phyloP scores from a whole-genome alignment of 305 asterid genomes.

The Fraxinus angustifolia region DNA sequence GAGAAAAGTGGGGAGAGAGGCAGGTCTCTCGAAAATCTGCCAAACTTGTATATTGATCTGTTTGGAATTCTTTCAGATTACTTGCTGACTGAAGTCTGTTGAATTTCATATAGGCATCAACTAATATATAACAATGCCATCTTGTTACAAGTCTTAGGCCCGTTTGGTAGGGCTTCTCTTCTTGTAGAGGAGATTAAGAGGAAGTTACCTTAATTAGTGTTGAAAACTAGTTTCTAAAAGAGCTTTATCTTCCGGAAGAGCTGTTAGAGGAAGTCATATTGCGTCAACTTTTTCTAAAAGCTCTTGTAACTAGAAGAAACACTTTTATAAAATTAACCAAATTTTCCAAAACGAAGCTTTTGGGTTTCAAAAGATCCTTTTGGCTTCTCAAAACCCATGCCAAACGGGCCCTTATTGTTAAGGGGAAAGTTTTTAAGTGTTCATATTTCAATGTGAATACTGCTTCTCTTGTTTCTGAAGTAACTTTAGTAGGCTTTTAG shows the following conservation, averaged over 20 bases:
- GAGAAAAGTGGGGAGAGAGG: neutral
- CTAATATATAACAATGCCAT: neutral
- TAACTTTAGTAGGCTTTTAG: neutral
- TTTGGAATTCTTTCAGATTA: neutral
- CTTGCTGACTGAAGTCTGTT: neutral
- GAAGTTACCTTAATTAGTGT: neutral
- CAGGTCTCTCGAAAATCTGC: neutral
- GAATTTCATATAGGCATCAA: neutral
- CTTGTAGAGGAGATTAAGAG: neutral
- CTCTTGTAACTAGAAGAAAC: neutral
- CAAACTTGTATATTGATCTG: neutral
- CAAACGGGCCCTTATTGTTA: neutral
- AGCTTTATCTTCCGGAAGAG: neutral
- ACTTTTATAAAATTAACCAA: neutral
- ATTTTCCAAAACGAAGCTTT: neutral
- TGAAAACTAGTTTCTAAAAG: neutral
- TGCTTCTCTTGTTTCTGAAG: neutral
- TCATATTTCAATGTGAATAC: neutral
- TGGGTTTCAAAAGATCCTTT: neutral
- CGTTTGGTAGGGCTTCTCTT: neutral
- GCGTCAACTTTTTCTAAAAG: too few species aligned
- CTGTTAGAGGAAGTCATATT: neutral
- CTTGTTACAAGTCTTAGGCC: neutral
- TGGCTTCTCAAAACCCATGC: neutral
- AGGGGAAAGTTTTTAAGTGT: neutral